Evolutionary conservation across 192 early-diverging fungal genomes (phyloP).

Genomic region (Polychytrium aggregatum): DNA sequence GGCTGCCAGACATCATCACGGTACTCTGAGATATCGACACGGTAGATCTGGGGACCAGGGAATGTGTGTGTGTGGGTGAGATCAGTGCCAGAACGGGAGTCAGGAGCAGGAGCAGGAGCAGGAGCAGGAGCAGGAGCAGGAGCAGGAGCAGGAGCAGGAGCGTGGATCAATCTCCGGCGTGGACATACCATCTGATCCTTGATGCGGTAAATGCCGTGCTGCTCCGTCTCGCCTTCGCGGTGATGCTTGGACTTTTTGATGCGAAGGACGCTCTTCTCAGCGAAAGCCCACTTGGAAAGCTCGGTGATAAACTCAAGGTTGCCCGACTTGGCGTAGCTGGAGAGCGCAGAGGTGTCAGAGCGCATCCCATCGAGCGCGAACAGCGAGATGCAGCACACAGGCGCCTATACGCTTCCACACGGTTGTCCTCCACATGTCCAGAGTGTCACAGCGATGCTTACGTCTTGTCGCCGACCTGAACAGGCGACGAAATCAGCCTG

Average conservation of each 20-base stretch:
- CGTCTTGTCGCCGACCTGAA: too few relatives aligned
- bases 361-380: too few relatives aligned
- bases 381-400: too few relatives aligned
- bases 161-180: neutral
- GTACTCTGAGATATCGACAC: slow-evolving; percentile 71
- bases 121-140: too few relatives aligned
- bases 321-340: slow-evolving; percentile 17
- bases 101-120: too few relatives aligned
- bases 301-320: slow-evolving; percentile 68
- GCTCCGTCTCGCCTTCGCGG: slow-evolving; percentile 48
- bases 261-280: slow-evolving; percentile 80
- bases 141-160: neutral
- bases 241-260: slow-evolving; percentile 56
- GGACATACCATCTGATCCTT: slow-evolving; percentile 71
- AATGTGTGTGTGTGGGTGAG: too few relatives aligned
- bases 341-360: too few relatives aligned
- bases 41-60: slow-evolving; percentile 48
- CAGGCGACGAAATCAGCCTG: too few relatives aligned
- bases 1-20: slow-evolving; percentile 70
- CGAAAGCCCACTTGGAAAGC: slow-evolving; percentile 79
- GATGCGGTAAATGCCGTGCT: slow-evolving; percentile 78
- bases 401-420: too few relatives aligned
- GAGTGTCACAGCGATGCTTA: too few relatives aligned
- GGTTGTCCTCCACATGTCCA: too few relatives aligned
- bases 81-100: too few relatives aligned